A percentile compares a stretch with the other conserved stretches of the same genome.
Conservation (phyloP, 805 yeast genomes). For the Hanseniaspora pseudoguilliermondii region DNA sequence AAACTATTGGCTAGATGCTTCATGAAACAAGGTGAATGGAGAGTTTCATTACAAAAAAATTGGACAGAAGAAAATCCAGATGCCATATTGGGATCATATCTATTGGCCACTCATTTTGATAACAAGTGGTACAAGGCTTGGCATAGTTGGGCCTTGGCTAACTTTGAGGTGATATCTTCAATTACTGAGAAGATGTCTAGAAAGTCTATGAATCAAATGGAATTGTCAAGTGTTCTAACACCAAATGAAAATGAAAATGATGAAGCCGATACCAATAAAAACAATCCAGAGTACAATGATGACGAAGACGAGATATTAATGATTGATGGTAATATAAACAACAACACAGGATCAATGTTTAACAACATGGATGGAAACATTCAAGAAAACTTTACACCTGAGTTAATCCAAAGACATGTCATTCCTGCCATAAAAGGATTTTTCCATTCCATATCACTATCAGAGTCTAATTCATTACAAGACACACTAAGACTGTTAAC, state of each 20-base stretch:
- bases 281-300: conserved; percentile 24
- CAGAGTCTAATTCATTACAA: conserved; percentile 76
- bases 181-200: conserved; percentile 25
- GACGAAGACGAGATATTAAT: conserved; percentile 16
- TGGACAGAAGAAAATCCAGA: conserved; percentile 76
- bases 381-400: conserved; percentile 30
- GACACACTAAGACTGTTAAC: conserved; percentile 84
- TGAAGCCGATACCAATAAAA: conserved; percentile 18
- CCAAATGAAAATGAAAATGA: conserved; percentile 14
- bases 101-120: conserved; percentile 91
- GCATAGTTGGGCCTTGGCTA: conserved; percentile 99
- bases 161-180: conserved; percentile 82
- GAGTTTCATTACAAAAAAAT: conserved; percentile 59
- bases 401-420: conserved; percentile 70
- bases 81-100: conserved; percentile 78
- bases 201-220: conserved; percentile 1
- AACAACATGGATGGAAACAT: conserved; percentile 12
- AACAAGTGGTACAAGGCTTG: conserved; percentile 93
- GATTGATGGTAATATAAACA: conserved; percentile 10
- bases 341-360: conserved; percentile 14
- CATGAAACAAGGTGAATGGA: conserved; percentile 98
- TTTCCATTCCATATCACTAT: conserved; percentile 83
- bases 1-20: conserved; percentile 83
- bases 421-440: conserved; percentile 93
- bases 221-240: conserved; percentile 2